Conservation (phyloP, 495 filamentous ascomycete species). For the Penicillium argentinense region DNA sequence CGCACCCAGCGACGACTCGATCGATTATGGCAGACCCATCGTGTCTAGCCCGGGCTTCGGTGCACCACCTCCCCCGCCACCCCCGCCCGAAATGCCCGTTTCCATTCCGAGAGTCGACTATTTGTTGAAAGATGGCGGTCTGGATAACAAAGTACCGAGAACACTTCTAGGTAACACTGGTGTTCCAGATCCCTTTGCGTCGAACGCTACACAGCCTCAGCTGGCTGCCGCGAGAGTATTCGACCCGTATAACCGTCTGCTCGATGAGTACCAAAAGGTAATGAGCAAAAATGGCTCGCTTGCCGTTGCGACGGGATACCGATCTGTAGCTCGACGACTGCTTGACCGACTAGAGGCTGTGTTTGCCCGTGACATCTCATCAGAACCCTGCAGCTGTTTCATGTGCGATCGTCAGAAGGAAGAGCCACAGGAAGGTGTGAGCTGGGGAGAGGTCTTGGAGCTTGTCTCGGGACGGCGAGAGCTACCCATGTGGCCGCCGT, state of each 20-base stretch:
- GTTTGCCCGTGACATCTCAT: constrained; percentile 86
- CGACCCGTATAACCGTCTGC: constrained; percentile 70
- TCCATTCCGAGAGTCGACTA: constrained; percentile 85
- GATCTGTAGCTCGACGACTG: constrained; percentile 85
- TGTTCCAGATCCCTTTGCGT: constrained; percentile 42
- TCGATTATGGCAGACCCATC: constrained; percentile 43
- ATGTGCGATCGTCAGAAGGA: constrained; percentile 68
- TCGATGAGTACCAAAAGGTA: constrained; percentile 84
- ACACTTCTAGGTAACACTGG: constrained; percentile 56
- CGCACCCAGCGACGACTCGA: constrained; percentile 37
- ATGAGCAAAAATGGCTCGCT: constrained; percentile 81
- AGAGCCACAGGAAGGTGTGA: constrained; percentile 67
- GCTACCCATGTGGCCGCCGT: constrained; percentile 84
- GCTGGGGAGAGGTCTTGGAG: constrained; percentile 96
- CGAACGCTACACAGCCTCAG: constrained; percentile 33
- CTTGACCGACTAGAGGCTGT: constrained; percentile 93
- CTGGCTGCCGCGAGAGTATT: constrained; percentile 64
- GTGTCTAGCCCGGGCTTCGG: constrained; percentile 32
- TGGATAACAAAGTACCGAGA: constrained; percentile 64
- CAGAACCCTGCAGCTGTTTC: constrained; percentile 73
- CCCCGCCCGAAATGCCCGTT: constrained; percentile 66
- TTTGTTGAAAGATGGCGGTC: constrained; percentile 79
- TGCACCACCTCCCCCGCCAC: constrained; percentile 76
- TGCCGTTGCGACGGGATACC: constrained; percentile 94
- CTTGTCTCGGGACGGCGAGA: constrained; percentile 84